phyloP scores from a whole-genome alignment of 495 filamentous ascomycete genomes.

The Podospora pseudocomata region DNA sequence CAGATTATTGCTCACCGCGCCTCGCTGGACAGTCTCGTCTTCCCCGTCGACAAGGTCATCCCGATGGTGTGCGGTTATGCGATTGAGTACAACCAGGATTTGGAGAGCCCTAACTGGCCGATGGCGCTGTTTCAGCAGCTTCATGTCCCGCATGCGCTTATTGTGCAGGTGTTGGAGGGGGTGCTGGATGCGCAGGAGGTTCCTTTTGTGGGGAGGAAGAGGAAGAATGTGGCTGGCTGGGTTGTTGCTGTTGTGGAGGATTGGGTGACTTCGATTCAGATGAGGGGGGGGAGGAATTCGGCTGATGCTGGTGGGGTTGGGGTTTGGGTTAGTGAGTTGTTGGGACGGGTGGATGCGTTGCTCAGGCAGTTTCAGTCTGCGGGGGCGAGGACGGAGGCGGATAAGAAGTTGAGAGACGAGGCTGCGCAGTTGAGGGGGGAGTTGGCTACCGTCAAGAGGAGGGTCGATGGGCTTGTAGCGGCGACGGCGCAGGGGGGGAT shows the following conservation, averaged over 20 bases:
- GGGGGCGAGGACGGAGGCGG: slow-evolving; percentile 20
- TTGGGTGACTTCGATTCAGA: slow-evolving; percentile 43
- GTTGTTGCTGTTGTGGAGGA: slow-evolving; percentile 35
- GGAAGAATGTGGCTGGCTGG: slow-evolving; percentile 43
- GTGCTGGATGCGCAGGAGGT: slow-evolving; percentile 81
- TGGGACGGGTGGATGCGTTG: slow-evolving; percentile 33
- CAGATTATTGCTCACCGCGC: slow-evolving; percentile 75
- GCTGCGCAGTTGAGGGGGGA: not conserved
- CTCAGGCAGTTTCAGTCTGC: slow-evolving; percentile 17
- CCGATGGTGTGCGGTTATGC: slow-evolving; percentile 77
- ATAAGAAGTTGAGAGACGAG: slow-evolving; percentile 23
- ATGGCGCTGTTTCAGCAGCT: slow-evolving; percentile 75
- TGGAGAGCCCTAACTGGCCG: slow-evolving; percentile 65
- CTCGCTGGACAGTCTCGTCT: slow-evolving; percentile 65
- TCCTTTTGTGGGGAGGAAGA: slow-evolving; percentile 66
- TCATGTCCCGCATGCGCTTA: slow-evolving; percentile 66
- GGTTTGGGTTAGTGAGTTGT: slow-evolving; percentile 41
- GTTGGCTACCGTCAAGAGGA: slow-evolving; percentile 15
- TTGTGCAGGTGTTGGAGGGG: slow-evolving; percentile 72
- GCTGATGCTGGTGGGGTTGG: slow-evolving; percentile 31
- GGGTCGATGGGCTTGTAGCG: slow-evolving; percentile 26
- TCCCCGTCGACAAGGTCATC: slow-evolving; percentile 59
- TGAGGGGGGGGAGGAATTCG: slow-evolving; percentile 28
- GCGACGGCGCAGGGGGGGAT: slow-evolving; percentile 15
- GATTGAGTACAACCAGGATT: slow-evolving; percentile 62